Evolutionary conservation across 2,329 filamentous ascomycete genomes (phyloP), one percentile per base, ranked within the genome.

Genomic region (Coniochaeta sp.): DNA sequence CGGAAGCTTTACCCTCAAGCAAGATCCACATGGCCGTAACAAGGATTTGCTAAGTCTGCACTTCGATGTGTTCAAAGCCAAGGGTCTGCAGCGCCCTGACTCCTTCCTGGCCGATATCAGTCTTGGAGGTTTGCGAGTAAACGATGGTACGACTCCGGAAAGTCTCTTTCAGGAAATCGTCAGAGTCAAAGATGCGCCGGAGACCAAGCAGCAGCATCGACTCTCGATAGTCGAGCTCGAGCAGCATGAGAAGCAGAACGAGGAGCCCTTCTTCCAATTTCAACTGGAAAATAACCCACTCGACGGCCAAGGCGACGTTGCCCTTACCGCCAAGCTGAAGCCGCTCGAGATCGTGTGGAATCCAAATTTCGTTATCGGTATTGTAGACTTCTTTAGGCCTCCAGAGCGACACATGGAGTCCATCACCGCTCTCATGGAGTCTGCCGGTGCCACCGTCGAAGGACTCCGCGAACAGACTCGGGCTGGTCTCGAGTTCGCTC

Each of bases 381-480:
- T 98, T 42, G 91, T 89, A 58, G 91, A 92, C 66, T 99, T 99
- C 77, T 99, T 99, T 79, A 89, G 93, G 63, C 95, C 95, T 0
- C 96, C 95, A 0, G 93, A 97, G 72, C 84, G 93, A 57, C 96
- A 99, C 71, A 97, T 99, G 93, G 95, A 99, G 71, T 99, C 95
- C 10, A 97, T 99, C 66, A 89, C 87, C 14, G 96, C 95, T 1
- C 81, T 99, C 60, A 91, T 99, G 87, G 96, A 99, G 73, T 91
- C 89, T 55, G 95, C 95, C 5, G 93, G 95, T 26, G 93, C 93
- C 1, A 99, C 95, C 0, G 93, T 99, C 0, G 93, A 99, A 74
- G 93, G 93, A 8, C 81, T 99, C 61, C 85, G 96, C 36, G 93
- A 98, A 72, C 96, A 99, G 75, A 99, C 96, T 4, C 85, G 96